These are phyloP conservation scores for Sporothrix brasiliensis DNA, from an alignment of 2,329 filamentous ascomycete genomes.

Conservation along the genomic window DNA sequence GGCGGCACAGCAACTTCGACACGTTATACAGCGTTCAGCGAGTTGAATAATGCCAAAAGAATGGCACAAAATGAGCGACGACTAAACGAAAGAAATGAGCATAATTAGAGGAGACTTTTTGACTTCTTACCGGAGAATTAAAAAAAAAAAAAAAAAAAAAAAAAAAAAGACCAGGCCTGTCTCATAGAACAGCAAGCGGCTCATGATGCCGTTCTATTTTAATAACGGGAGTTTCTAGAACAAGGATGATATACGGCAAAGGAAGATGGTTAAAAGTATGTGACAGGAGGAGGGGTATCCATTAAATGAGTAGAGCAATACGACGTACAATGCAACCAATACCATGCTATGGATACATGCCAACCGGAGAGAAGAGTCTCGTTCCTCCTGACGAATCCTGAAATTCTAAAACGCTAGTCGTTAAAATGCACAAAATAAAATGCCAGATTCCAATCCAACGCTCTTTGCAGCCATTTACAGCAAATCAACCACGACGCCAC, in stretches of 20 bases:
- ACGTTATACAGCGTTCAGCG: too few species aligned
- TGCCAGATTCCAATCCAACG: conserved; percentile 15
- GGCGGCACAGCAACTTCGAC: conserved; percentile 2
- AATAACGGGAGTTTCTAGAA: background rate
- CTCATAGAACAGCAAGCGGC: background rate
- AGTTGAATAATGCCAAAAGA: too few species aligned
- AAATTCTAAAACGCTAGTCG: background rate
- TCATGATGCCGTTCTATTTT: conserved; percentile 4
- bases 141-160: background rate
- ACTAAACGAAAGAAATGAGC: background rate
- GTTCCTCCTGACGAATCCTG: background rate
- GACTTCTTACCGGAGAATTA: conserved; percentile 1
- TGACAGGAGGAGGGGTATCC: background rate
- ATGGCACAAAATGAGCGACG: background rate
- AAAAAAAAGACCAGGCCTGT: background rate
- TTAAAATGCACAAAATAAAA: background rate
- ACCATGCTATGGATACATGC: background rate
- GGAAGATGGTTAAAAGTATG: background rate
- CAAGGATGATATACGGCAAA: background rate
- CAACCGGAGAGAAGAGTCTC: conserved; percentile 7
- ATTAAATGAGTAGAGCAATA: background rate
- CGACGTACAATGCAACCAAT: background rate
- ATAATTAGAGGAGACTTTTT: background rate
- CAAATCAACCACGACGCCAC: background rate
- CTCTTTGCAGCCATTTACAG: background rate